Conservation (phyloP, 2,329 filamentous ascomycete species). For the Torrubiellomyces zombiae region DNA sequence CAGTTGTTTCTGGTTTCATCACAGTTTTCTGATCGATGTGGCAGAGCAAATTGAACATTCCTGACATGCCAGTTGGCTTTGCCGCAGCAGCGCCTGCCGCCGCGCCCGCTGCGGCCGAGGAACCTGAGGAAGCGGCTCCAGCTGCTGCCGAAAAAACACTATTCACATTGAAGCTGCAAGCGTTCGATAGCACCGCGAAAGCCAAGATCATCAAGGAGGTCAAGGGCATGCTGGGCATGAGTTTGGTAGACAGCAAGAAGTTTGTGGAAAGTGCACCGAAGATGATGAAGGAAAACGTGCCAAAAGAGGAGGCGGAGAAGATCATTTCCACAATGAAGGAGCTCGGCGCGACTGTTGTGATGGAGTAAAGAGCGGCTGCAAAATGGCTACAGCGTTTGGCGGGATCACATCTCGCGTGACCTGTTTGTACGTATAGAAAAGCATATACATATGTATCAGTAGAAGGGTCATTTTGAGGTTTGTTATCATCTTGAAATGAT, state of each 20-base stretch:
- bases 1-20: no score
- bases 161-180: constrained; percentile 88
- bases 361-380: constrained; percentile 51
- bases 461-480: no score
- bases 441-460: constrained; percentile 19
- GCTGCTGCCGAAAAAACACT: constrained; percentile 90
- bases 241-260: constrained; percentile 99
- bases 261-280: constrained; percentile 98
- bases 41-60: constrained; percentile 88
- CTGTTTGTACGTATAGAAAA: constrained; percentile 21
- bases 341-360: constrained; percentile 70
- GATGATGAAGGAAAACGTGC: constrained; percentile 95
- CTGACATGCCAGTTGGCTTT: constrained; percentile 89
- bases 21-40: constrained; percentile 2
- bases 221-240: constrained; percentile 87
- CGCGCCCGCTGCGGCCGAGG: constrained; percentile 50
- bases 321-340: constrained; percentile 90
- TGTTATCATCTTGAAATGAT: no score
- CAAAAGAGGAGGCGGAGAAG: constrained; percentile 99
- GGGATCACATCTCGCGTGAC: no score
- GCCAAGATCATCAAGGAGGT: constrained; percentile 99
- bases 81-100: constrained; percentile 49
- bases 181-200: constrained; percentile 77
- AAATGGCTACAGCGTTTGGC: no score
- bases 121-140: constrained; percentile 76